Evolutionary conservation across 106 monocot species (phyloP).

Genomic region (Cymbidium sinense): DNA sequence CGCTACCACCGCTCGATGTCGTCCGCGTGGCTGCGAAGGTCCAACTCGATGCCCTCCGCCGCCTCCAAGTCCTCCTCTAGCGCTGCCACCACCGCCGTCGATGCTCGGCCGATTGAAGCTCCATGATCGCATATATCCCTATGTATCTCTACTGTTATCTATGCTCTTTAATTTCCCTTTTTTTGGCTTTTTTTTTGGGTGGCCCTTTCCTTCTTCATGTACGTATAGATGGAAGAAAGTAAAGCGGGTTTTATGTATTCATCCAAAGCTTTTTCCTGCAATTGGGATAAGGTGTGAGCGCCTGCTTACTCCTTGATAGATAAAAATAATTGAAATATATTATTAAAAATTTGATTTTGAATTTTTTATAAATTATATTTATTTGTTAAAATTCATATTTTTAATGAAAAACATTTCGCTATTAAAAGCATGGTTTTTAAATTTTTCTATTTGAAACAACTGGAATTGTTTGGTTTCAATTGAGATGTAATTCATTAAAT

Average conservation of each 20-base stretch:
- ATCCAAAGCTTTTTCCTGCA: background rate
- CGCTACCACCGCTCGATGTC: slow-evolving; percentile 33
- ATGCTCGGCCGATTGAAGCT: background rate
- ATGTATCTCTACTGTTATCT: too few relatives aligned
- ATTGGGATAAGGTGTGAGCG: background rate
- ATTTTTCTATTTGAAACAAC: background rate
- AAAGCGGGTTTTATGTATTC: background rate
- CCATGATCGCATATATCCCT: too few relatives aligned
- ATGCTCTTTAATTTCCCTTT: too few relatives aligned
- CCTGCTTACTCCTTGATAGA: too few relatives aligned
- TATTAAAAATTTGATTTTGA: too few relatives aligned
- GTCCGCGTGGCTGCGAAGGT: slow-evolving; percentile 23
- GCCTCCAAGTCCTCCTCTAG: background rate
- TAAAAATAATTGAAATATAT: too few relatives aligned
- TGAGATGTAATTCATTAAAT: background rate
- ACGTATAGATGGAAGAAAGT: background rate
- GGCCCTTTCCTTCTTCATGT: background rate
- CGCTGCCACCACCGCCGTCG: background rate
- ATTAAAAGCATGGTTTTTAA: background rate
- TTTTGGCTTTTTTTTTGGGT: background rate
- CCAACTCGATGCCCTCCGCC: slow-evolving; percentile 16
- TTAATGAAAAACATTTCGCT: too few relatives aligned
- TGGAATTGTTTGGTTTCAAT: background rate
- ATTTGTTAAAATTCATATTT: too few relatives aligned
- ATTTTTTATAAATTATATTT: too few relatives aligned